Conservation (phyloP, 2,329 filamentous ascomycete species). For the Dothideomycetidae sp. region DNA sequence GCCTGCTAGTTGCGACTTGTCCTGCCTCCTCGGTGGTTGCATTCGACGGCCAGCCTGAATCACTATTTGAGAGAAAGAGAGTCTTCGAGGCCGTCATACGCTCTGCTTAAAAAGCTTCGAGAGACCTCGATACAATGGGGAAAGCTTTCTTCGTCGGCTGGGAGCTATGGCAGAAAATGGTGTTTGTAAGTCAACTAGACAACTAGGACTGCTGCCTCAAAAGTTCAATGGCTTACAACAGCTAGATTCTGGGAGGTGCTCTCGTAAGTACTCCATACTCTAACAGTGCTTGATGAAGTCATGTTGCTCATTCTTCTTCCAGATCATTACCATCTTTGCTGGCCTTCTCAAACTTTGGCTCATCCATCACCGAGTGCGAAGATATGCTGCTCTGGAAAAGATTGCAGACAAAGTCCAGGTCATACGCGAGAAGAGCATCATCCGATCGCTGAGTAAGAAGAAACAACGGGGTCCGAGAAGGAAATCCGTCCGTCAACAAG, state of each 20-base stretch:
- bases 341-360: slow-evolving; percentile 51
- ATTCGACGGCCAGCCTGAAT: too few relatives aligned
- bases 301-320: slow-evolving; percentile 6
- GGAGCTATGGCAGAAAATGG: slow-evolving; percentile 81
- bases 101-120: background rate
- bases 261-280: slow-evolving; percentile 37
- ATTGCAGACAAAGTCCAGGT: slow-evolving; percentile 9
- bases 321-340: slow-evolving; percentile 50
- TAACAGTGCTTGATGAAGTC: too few relatives aligned
- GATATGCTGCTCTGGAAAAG: slow-evolving; percentile 22
- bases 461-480: slow-evolving; percentile 19
- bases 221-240: too few relatives aligned
- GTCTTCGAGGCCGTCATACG: too few relatives aligned
- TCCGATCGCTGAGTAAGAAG: slow-evolving; percentile 11
- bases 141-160: slow-evolving; percentile 39
- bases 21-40: too few relatives aligned
- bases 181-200: slow-evolving; percentile 61
- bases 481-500: slow-evolving; percentile 13
- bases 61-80: too few relatives aligned
- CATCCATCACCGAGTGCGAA: slow-evolving; percentile 28
- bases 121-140: slow-evolving; percentile 5
- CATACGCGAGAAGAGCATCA: slow-evolving; percentile 12
- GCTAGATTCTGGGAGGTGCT: slow-evolving; percentile 58
- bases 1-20: too few relatives aligned
- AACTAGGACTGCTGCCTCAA: too few relatives aligned